Evolutionary conservation across 1,284 basidiomycete species (phyloP), one percentile per base, ranked within the genome.

Genomic region (Vanrija humicola): DNA sequence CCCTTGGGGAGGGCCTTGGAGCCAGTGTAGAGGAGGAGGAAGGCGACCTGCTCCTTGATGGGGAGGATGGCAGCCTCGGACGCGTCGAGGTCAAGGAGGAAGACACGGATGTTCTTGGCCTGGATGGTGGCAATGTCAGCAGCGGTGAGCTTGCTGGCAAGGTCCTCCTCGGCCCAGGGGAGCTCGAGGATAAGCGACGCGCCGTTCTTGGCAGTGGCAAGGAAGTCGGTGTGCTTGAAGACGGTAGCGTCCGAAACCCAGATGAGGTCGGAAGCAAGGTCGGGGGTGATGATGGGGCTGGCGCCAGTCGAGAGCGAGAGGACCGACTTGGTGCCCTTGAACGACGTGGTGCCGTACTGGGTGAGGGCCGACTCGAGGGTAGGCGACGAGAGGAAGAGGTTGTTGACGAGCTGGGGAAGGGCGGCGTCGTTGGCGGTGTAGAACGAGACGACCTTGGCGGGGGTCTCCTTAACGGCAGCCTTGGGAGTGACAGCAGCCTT

Each of bases 21-120:
- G 45, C 73, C 74, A 45, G 76, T 75, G 72, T 77, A 78, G 42
- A 78, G 68, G 21, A 78, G 69, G 40, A 78, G 65, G 72, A 78
- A 78, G 9, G 72, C 77, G 52, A 74, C 71, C 53, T 76, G 68
- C 57, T 76, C 74, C 48, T 69, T 63, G 57, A 76, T 73, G 19
- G 74, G 67, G 56, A 65, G 64, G 45, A 67, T 58, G 5, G 74
- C 62, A 26, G 63, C 59, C 34, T 34, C 34, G 10, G 63, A 39
- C 19, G 65, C 50, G 50, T 69, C 63, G 52, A 74, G 62, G 55
- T 73, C 69, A 21, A 78, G 67, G 15, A 77, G 61, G 69, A 77
- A 78, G 19, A 78, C 70, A n/a, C 77, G 70, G 47, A 76, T 61
- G 47, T 73, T 64, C 62, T 75, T 74, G 43, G 64, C 57, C 61